Evolutionary conservation across 805 yeast species (phyloP).

Genomic region (Pichia phayaonensis): DNA sequence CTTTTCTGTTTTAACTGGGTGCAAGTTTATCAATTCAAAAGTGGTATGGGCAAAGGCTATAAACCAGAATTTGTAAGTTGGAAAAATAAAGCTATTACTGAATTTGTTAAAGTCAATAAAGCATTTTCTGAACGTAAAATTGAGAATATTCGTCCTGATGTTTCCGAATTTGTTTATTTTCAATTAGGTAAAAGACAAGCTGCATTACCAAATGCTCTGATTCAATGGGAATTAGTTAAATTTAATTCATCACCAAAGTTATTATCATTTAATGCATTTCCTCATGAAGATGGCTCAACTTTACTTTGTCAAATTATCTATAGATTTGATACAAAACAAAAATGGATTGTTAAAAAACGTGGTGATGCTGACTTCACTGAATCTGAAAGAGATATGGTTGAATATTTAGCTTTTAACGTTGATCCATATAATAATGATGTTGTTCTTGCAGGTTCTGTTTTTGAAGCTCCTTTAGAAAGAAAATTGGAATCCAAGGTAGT

Average conservation of each 20-base stretch:
- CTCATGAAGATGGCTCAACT: constrained; percentile 32
- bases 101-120: constrained; percentile 69
- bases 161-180: constrained; percentile 58
- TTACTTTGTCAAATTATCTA: constrained; percentile 45
- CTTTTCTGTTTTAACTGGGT: constrained; percentile 61
- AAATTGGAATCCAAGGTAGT: constrained; percentile 23
- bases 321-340: constrained; percentile 55
- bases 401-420: constrained; percentile 53
- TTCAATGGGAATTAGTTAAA: constrained; percentile 73
- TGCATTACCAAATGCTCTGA: constrained; percentile 48
- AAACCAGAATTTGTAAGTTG: constrained; percentile 67
- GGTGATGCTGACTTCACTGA: constrained; percentile 37
- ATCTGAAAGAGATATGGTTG: constrained; percentile 47
- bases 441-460: constrained; percentile 56
- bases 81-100: constrained; percentile 80
- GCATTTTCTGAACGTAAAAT: constrained; percentile 64
- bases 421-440: constrained; percentile 53
- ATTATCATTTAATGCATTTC: constrained; percentile 54
- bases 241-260: constrained; percentile 68
- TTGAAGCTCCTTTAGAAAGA: constrained; percentile 46
- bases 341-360: constrained; percentile 39
- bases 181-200: constrained; percentile 46
- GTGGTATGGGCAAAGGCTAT: constrained; percentile 28
- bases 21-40: constrained; percentile 37
- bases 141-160: constrained; percentile 34